Conservation (phyloP, 179 eudicot species). For the Beta corolliflora region DNA sequence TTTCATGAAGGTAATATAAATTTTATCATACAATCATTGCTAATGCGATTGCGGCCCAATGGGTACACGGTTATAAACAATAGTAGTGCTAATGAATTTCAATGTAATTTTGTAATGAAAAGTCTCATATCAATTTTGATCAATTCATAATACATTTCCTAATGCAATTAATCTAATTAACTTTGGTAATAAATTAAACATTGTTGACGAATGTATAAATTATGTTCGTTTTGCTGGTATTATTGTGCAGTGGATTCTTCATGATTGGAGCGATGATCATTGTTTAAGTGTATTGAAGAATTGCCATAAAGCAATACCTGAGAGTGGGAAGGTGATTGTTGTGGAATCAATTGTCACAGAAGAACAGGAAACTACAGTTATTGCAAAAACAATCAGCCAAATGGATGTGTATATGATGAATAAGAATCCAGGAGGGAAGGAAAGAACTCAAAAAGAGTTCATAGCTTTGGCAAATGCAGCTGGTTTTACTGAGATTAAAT, state of each 20-base stretch:
- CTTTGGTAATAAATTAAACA: too few relatives aligned
- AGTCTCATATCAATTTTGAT: too few relatives aligned
- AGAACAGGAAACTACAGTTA: slow-evolving; percentile 20
- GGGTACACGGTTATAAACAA: too few relatives aligned
- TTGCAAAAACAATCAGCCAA: slow-evolving; percentile 13
- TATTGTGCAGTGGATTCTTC: slow-evolving; percentile 35
- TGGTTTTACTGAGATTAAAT: slow-evolving; percentile 22
- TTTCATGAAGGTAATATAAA: slow-evolving; percentile 33
- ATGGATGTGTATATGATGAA: slow-evolving; percentile 33
- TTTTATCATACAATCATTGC: too few relatives aligned
- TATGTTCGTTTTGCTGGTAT: too few relatives aligned
- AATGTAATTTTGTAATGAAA: too few relatives aligned
- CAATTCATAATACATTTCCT: too few relatives aligned
- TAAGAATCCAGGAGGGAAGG: slow-evolving; percentile 43
- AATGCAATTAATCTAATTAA: too few relatives aligned
- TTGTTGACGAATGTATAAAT: not conserved
- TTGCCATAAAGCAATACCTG: slow-evolving; percentile 37
- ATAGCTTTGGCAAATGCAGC: slow-evolving; percentile 31
- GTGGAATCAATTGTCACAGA: slow-evolving; percentile 35
- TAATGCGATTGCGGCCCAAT: too few relatives aligned
- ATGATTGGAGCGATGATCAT: slow-evolving; percentile 43
- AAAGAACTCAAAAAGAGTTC: slow-evolving; percentile 39
- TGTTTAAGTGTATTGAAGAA: slow-evolving; percentile 41
- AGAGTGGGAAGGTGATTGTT: slow-evolving; percentile 41
- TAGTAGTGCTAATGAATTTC: too few relatives aligned